phyloP scores from a whole-genome alignment of 768 basidiomycete species.

The Termitomyces sp. region DNA sequence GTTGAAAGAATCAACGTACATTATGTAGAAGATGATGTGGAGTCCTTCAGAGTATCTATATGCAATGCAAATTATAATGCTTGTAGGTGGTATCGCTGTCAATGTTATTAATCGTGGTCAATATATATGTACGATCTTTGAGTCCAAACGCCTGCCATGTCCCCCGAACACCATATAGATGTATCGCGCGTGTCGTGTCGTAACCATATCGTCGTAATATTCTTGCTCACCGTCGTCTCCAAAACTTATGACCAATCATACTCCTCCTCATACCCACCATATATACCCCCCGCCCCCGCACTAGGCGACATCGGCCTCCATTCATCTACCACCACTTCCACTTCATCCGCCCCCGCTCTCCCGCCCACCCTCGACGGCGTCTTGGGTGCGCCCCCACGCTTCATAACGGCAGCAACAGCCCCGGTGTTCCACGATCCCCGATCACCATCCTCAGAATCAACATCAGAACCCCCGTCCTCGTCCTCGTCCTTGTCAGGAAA shows the following conservation, averaged over 20 bases:
- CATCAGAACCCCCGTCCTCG: slow-evolving; percentile 5
- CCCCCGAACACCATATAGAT: not conserved
- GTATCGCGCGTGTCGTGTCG: not conserved
- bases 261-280: slow-evolving; percentile 32
- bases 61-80: not conserved
- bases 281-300: not conserved
- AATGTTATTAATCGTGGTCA: not conserved
- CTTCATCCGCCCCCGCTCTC: not conserved
- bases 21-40: not conserved
- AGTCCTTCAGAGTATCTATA: not conserved
- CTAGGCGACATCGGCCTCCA: slow-evolving; percentile 23
- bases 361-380: not conserved
- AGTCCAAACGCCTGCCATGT: not conserved
- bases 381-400: not conserved
- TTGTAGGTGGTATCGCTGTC: not conserved
- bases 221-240: not conserved
- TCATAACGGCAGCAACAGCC: not conserved
- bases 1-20: not conserved
- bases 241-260: slow-evolving; percentile 27
- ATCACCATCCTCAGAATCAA: slow-evolving; percentile 15
- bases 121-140: not conserved
- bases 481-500: slow-evolving; percentile 13
- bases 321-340: slow-evolving; percentile 14
- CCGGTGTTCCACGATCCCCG: not conserved
- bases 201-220: too few relatives aligned